Base-by-base conservation (phyloP, 2,329 filamentous ascomycete species). In the Pseudohalonectria lignicola region DNA sequence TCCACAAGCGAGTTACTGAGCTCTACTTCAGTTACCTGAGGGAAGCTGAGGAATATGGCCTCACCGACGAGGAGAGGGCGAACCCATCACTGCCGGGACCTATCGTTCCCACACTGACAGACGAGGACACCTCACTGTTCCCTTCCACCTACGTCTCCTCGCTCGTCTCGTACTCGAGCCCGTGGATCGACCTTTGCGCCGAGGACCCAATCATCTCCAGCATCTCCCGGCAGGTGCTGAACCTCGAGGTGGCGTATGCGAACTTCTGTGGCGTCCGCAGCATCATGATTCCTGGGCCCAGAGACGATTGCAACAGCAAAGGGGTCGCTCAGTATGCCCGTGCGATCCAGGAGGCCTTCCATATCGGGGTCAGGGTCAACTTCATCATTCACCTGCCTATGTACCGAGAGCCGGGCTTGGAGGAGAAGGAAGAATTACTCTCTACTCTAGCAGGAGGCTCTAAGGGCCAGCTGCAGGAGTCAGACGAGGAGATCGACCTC, bases 141-240 rank as follows among this genome's bases (percentile, higher is more conserved):
- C 84, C 84, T 5, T 73, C 72, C 41, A 69, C 75, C 12, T 71
- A 72, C 44, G 76, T 87, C 43, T 77, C 78, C 45, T 83, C 87
- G 37, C 67, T 92, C 42, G 72, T 93, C 35, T 85, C 79, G 12
- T 80, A 82, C 41, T 77, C 78, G n/a, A 94, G 87, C 57, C 75
- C 86, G 5, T 96, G 90, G 90, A 90, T 94, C 47, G 88, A 96
- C 54, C 64, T 96, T 11, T 82, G 80, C 50, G 94, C 88, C 3
- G 63, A 78, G 2, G 82, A 95, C 56, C 84, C 87, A 6, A 60
- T 90, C 44, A 79, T 96, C 45, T 79, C 86, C 7, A 85, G 84
- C 55, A 72, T 96, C 41, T 95, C 90, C 26, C 78, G 85, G 32
- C 90, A 95, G 61, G 83, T 94, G 6, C 67, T 98, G 45, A 87